Evolutionary conservation across 345 rosid species (phyloP).

Genomic region (Stellera chamaejasme): DNA sequence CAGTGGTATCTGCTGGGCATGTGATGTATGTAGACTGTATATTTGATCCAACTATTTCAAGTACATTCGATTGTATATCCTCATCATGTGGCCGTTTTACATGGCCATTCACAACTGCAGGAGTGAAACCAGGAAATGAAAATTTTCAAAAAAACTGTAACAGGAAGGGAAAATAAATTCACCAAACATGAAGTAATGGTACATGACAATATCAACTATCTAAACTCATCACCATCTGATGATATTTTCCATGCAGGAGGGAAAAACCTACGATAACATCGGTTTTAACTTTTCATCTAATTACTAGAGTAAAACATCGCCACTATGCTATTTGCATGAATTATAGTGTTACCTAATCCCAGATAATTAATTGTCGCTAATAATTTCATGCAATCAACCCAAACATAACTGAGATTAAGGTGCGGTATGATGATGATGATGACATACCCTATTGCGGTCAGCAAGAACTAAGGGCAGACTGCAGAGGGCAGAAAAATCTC

Average conservation of each 20-base stretch:
- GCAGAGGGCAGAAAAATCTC: too few species aligned
- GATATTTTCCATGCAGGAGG: neutral
- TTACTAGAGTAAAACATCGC: too few species aligned
- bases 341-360: too few species aligned
- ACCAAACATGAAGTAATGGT: neutral
- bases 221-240: too few species aligned
- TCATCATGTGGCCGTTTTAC: constrained; percentile 83
- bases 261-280: neutral
- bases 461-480: too few species aligned
- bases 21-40: constrained; percentile 89
- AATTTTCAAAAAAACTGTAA: neutral
- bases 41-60: constrained; percentile 81
- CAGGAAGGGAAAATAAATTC: too few species aligned
- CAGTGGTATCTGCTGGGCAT: constrained; percentile 82
- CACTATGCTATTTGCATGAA: too few species aligned
- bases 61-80: constrained; percentile 82
- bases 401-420: too few species aligned
- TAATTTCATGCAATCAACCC: too few species aligned
- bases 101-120: constrained; percentile 77
- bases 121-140: neutral
- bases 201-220: too few species aligned
- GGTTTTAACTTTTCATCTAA: neutral
- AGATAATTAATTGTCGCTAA: too few species aligned
- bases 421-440: neutral
- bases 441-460: neutral